These are phyloP conservation scores for Rusavskia elegans DNA, from an alignment of 495 filamentous ascomycete genomes.

Conservation along the genomic window DNA sequence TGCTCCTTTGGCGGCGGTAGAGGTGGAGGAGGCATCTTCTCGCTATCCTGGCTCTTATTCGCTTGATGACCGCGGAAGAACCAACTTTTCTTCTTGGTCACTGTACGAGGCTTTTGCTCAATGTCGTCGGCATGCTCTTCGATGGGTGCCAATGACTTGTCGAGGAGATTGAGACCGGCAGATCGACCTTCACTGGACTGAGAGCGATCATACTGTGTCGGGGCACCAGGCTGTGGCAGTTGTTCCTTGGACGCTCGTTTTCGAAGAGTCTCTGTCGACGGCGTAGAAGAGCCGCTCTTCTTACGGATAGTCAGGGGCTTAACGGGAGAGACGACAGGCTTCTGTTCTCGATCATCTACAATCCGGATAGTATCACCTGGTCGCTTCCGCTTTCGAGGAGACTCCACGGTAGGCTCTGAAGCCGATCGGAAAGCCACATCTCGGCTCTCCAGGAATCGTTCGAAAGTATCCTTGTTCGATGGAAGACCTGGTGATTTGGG, in stretches of 20 bases:
- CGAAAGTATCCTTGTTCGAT: slow-evolving; percentile 13
- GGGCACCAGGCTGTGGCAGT: neutral
- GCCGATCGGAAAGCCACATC: slow-evolving; percentile 7
- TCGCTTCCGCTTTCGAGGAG: neutral
- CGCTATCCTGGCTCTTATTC: slow-evolving; percentile 5
- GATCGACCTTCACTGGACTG: slow-evolving; percentile 3
- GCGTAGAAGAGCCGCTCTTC: slow-evolving; percentile 20
- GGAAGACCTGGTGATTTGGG: slow-evolving; percentile 4
- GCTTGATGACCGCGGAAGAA: slow-evolving; percentile 33
- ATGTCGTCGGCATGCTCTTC: slow-evolving; percentile 14
- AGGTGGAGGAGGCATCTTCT: slow-evolving; percentile 5
- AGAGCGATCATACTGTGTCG: neutral
- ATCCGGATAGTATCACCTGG: slow-evolving; percentile 27
- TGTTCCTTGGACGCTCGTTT: slow-evolving; percentile 1
- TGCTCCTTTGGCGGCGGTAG: slow-evolving; percentile 14
- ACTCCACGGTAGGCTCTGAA: slow-evolving; percentile 9
- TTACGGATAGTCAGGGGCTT: slow-evolving; percentile 41
- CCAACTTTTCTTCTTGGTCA: slow-evolving; percentile 45
- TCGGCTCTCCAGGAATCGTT: slow-evolving; percentile 8
- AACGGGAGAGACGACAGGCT: slow-evolving; percentile 12
- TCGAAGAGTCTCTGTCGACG: slow-evolving; percentile 6
- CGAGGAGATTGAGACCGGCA: slow-evolving; percentile 4
- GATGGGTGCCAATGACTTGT: slow-evolving; percentile 13
- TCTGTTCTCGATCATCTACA: slow-evolving; percentile 18
- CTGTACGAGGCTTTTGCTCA: slow-evolving; percentile 5